Evolutionary conservation across 495 filamentous ascomycete genomes (phyloP).

Genomic region (Penicillium maclennaniae): DNA sequence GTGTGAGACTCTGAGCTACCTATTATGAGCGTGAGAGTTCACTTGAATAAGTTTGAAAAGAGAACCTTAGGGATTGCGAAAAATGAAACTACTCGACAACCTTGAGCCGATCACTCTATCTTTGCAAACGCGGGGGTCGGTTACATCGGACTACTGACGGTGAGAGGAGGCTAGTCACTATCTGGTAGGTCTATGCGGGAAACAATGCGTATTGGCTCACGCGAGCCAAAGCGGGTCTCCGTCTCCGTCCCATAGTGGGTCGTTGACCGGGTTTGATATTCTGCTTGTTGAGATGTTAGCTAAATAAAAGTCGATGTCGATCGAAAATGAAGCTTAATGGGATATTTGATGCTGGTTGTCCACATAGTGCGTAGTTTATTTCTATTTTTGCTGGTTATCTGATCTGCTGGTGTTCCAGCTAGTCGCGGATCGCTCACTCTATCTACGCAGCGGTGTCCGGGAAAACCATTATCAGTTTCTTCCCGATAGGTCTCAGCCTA

Average conservation of each 20-base stretch:
- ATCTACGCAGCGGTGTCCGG: no score
- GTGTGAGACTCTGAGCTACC: neutral
- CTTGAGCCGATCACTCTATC: neutral
- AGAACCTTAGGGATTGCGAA: neutral
- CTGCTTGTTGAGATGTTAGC: neutral
- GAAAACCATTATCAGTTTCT: no score
- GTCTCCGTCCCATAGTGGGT: neutral
- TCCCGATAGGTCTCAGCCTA: no score
- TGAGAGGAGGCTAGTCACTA: conserved; percentile 19
- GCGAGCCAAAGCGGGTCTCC: neutral
- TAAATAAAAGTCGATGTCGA: neutral
- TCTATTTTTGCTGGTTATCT: neutral
- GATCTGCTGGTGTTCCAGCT: no score
- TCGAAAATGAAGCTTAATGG: neutral
- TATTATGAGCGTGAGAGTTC: neutral
- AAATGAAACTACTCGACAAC: neutral
- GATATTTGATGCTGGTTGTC: neutral
- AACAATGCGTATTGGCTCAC: conserved; percentile 6
- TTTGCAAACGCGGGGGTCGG: conserved; percentile 16
- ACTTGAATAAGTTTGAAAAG: neutral
- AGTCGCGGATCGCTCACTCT: no score
- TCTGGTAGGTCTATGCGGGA: conserved; percentile 26
- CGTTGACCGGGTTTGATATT: no score
- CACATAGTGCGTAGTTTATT: neutral
- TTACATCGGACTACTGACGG: conserved; percentile 3